phyloP scores from a whole-genome alignment of 2,329 filamentous ascomycete species.

The Aspergillus brunneoviolaceus region DNA sequence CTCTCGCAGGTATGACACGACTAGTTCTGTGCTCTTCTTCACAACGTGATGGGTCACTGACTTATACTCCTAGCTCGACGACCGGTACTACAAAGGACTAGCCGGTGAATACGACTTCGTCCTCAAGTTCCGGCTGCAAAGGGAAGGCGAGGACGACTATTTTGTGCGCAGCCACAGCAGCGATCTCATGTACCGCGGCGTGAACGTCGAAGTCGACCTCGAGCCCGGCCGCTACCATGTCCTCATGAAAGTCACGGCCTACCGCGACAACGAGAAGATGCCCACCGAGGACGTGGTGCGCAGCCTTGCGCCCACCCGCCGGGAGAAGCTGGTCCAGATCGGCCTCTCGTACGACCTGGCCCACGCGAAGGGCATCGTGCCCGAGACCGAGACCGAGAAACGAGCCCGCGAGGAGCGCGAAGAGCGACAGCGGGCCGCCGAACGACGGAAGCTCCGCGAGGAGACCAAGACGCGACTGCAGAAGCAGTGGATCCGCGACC shows the following conservation, averaged over 20 bases:
- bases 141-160: constrained; percentile 60
- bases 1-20: constrained; percentile 49
- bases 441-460: constrained; percentile 38
- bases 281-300: constrained; percentile 68
- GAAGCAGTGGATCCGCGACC: constrained; percentile 43
- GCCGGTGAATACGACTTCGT: constrained; percentile 58
- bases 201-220: constrained; percentile 74
- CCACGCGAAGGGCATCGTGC: constrained; percentile 44
- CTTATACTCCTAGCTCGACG: constrained; percentile 48
- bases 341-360: constrained; percentile 49
- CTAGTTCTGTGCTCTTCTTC: background rate
- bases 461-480: constrained; percentile 40
- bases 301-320: constrained; percentile 59
- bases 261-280: constrained; percentile 50
- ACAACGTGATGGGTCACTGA: constrained; percentile 11
- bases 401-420: constrained; percentile 38
- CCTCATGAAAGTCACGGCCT: constrained; percentile 71
- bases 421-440: constrained; percentile 32
- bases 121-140: constrained; percentile 60
- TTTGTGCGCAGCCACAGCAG: constrained; percentile 57
- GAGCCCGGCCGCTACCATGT: constrained; percentile 74
- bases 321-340: constrained; percentile 66
- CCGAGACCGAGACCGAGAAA: constrained; percentile 40
- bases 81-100: constrained; percentile 60
- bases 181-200: constrained; percentile 67